A percentile compares a stretch with the other conserved stretches of the same genome.
Conservation (phyloP, 192 early-diverging fungal genomes). For the Backusella westeae region DNA sequence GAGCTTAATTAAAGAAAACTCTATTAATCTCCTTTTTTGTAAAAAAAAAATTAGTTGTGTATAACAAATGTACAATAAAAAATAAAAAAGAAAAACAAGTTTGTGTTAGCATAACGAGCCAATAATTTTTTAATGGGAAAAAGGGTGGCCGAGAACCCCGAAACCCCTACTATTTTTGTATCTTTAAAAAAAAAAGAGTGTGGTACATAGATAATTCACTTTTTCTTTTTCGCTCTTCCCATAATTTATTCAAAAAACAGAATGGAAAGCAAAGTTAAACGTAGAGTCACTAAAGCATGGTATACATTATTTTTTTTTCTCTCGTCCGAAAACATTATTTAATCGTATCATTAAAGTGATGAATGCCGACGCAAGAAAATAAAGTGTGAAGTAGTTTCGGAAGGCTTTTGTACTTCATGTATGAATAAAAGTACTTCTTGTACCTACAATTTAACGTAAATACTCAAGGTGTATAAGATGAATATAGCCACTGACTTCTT, state of each 20-base stretch:
- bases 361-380: conserved; percentile 33
- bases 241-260: neutral
- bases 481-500: neutral
- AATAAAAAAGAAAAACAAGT: neutral
- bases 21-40: too few relatives aligned
- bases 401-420: conserved; percentile 23
- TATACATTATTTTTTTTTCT: neutral
- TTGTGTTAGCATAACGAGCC: neutral
- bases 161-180: neutral
- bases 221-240: neutral
- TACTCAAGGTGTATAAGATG: neutral
- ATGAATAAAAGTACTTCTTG: neutral
- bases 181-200: neutral
- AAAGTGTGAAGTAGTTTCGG: conserved; percentile 18
- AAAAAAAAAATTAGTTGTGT: too few relatives aligned
- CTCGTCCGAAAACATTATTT: neutral
- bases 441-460: neutral
- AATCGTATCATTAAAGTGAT: conserved; percentile 15
- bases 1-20: too few relatives aligned
- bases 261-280: neutral
- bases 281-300: neutral
- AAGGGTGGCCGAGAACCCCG: neutral
- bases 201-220: neutral
- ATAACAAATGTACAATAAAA: neutral
- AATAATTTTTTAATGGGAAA: neutral